Conservation (phyloP, 345 rosid species). For the Jatropha curcas region DNA sequence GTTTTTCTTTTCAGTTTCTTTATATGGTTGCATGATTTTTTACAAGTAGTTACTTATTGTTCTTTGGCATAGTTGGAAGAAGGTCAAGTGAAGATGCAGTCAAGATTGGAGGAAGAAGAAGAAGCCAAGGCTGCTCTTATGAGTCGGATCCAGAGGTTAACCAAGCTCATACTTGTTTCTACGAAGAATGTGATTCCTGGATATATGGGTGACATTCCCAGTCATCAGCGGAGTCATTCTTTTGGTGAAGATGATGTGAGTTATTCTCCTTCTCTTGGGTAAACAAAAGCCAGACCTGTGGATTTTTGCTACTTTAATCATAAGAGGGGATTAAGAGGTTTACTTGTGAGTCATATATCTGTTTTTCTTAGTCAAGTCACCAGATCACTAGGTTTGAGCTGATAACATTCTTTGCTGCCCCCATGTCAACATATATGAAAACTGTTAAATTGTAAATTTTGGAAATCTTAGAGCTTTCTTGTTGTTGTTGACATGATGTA, state of each 20-base stretch:
- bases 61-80: constrained; percentile 74
- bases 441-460: too few species aligned
- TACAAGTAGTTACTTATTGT: not conserved
- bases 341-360: not conserved
- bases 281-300: not conserved
- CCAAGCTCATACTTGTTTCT: constrained; percentile 98
- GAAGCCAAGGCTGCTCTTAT: constrained; percentile 99
- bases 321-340: not conserved
- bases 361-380: not conserved
- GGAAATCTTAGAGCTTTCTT: not conserved
- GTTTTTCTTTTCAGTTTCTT: constrained; percentile 8
- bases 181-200: constrained; percentile 84
- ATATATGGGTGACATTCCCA: constrained; percentile 55
- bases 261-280: constrained; percentile 15
- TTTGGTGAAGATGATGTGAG: constrained; percentile 76
- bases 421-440: not conserved
- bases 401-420: not conserved
- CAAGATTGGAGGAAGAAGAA: constrained; percentile 99
- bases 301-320: not conserved
- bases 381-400: not conserved
- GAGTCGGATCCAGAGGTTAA: constrained; percentile 98
- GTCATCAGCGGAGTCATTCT: constrained; percentile 71
- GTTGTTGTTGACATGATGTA: not conserved
- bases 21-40: not conserved
- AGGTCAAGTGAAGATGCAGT: constrained; percentile 99